These are phyloP conservation scores for Schizophyllum commune DNA, from an alignment of 1,284 basidiomycete genomes.

Conservation along the genomic window DNA sequence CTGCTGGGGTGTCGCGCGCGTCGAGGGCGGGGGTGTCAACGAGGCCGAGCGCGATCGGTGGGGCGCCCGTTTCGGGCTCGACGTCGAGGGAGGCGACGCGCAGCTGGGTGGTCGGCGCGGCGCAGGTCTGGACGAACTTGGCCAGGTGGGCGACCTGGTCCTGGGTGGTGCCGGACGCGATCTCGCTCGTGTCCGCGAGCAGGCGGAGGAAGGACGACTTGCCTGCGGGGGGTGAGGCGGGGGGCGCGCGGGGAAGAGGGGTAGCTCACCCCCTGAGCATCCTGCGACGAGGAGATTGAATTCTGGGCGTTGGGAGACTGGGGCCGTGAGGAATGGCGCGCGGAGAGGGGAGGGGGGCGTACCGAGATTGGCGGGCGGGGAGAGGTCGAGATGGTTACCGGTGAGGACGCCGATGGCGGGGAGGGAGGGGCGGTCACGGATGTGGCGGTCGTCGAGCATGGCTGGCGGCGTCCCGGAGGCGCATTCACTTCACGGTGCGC, in stretches of 20 bases:
- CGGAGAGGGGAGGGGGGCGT: background rate
- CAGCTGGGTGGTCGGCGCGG: constrained; percentile 58
- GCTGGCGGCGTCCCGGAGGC: background rate
- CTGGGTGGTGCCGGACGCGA: constrained; percentile 47
- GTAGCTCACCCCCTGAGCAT: constrained; percentile 36
- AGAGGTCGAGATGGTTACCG: background rate
- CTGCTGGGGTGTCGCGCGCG: constrained; percentile 49
- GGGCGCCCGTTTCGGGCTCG: constrained; percentile 27
- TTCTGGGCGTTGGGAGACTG: constrained; percentile 29
- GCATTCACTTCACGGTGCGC: background rate
- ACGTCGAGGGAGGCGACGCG: constrained; percentile 61
- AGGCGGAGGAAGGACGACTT: constrained; percentile 78
- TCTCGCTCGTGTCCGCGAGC: constrained; percentile 63
- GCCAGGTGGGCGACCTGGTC: constrained; percentile 70
- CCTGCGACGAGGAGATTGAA: constrained; percentile 76
- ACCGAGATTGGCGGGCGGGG: background rate
- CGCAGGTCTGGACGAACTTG: constrained; percentile 68
- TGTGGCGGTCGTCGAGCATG: background rate
- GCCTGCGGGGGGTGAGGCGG: constrained; percentile 39
- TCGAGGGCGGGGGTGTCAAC: constrained; percentile 75
- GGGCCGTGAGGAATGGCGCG: constrained; percentile 4
- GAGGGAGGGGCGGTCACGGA: background rate
- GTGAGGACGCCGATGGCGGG: background rate
- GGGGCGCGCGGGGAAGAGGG: constrained; percentile 10
- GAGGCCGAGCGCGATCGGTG: constrained; percentile 53